Evolutionary conservation across 1,284 basidiomycete species (phyloP).

Genomic region (Apiotrichum gamsii): DNA sequence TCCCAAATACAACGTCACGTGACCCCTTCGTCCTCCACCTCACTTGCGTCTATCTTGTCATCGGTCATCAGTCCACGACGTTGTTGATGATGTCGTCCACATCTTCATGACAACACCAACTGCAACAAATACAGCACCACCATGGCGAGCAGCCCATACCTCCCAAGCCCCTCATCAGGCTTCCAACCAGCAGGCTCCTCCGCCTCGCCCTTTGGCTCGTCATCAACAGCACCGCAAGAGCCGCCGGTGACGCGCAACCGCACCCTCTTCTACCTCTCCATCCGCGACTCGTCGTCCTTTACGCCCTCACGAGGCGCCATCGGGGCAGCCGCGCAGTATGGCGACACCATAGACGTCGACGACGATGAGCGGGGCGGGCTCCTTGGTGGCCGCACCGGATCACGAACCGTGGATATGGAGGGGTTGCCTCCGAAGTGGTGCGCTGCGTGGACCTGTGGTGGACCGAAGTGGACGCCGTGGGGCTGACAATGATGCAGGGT

Average conservation of each 20-base stretch:
- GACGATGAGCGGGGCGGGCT: slow-evolving; percentile 66
- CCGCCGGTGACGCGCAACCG: slow-evolving; percentile 63
- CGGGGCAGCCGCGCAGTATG: slow-evolving; percentile 40
- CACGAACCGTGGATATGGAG: slow-evolving; percentile 58
- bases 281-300: slow-evolving; percentile 70
- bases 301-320: slow-evolving; percentile 17
- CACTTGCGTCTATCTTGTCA: no score
- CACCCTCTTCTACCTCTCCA: slow-evolving; percentile 90
- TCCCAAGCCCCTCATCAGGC: background rate
- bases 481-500: slow-evolving; percentile 57
- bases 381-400: slow-evolving; percentile 52
- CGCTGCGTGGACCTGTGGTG: slow-evolving; percentile 22
- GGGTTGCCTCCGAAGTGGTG: slow-evolving; percentile 64
- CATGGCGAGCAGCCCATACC: background rate
- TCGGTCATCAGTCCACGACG: no score
- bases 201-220: background rate
- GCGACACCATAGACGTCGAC: slow-evolving; percentile 48
- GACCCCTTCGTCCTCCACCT: no score
- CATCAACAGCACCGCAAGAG: background rate
- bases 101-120: no score
- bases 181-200: background rate
- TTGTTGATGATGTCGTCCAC: no score
- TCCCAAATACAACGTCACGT: no score
- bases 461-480: background rate
- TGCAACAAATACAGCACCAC: no score